These are phyloP conservation scores for Phialophora macrospora DNA, from an alignment of 2,329 filamentous ascomycete genomes.

Conservation along the genomic window DNA sequence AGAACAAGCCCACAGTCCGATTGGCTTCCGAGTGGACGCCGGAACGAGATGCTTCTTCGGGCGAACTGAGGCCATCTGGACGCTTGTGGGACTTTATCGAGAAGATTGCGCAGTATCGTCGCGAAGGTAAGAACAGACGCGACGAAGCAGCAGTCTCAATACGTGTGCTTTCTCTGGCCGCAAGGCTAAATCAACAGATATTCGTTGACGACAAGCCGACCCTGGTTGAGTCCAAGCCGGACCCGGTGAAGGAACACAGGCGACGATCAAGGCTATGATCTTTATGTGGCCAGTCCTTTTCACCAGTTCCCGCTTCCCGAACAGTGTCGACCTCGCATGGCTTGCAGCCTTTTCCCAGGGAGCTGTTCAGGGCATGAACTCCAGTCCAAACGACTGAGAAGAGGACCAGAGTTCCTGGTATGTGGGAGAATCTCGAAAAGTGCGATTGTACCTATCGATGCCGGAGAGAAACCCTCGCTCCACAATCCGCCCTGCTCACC, in stretches of 20 bases:
- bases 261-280: constrained; percentile 27
- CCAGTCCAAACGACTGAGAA: neutral
- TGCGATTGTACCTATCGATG: neutral
- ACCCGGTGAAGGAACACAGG: constrained; percentile 18
- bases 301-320: constrained; percentile 18
- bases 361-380: neutral
- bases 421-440: neutral
- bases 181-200: constrained; percentile 71
- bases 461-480: constrained; percentile 30
- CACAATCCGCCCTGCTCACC: constrained; percentile 39
- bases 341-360: neutral
- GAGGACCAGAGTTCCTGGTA: neutral
- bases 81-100: constrained; percentile 91
- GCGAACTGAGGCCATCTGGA: constrained; percentile 69
- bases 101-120: constrained; percentile 76
- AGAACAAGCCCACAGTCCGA: constrained; percentile 56
- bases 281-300: constrained; percentile 38
- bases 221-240: constrained; percentile 1
- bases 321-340: neutral
- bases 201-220: constrained; percentile 58
- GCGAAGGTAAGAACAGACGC: constrained; percentile 95
- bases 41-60: constrained; percentile 64
- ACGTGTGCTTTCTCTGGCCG: constrained; percentile 77
- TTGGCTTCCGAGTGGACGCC: constrained; percentile 78
- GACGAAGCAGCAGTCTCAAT: constrained; percentile 88